Evolutionary conservation across 805 yeast genomes (phyloP), one percentile per base, ranked within the genome.

Genomic region (Kockiozyma suomiensis): DNA sequence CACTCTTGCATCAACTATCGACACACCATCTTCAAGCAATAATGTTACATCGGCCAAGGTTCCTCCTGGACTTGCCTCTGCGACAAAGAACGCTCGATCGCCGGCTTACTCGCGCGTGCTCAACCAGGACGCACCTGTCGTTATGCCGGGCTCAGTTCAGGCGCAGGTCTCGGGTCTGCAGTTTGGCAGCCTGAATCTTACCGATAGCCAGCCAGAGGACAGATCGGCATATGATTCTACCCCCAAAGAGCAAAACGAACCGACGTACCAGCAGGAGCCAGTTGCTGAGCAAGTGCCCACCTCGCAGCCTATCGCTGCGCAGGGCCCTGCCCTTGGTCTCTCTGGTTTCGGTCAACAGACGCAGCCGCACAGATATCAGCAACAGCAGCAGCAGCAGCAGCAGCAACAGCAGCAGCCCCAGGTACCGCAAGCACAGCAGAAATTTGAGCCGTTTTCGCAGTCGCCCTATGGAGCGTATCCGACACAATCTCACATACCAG

Each of bases 161-260:
- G 76, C 80, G 58, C 79, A 75, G 66, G 74, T 80, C 50, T 81
- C 82, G 30, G 86, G 85, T 64, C 84, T 85, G 42, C 84, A 86
- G 35, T 85, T 85, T 68, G 89, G 89, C 58, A 82, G 86, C 12
- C 75, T 84, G 66, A 73, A 81, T 26, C 74, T 82, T 59, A 50
- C 54, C 25, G 62, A 52, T 21, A 40, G 35, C 46, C 54, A 33
- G 21, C 56, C 60, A 10, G 66, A 62, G 13, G 60, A 59, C 37
- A 17, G 32, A 47, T 8, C 53, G 30, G 42, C 53, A 13, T 53
- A 32, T 30, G 60, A 59, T 2, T 4, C 50, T 8, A 28, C 64
- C 37, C 48, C 65, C 23, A 37, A 28, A 23, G 51, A 38, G 32
- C 48, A 28, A 38, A 50, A 40, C 3, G 56, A 50, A 23, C 41